phyloP scores from a whole-genome alignment of 176 grass and related monocot species.

The Cenchrus fungigraminus region DNA sequence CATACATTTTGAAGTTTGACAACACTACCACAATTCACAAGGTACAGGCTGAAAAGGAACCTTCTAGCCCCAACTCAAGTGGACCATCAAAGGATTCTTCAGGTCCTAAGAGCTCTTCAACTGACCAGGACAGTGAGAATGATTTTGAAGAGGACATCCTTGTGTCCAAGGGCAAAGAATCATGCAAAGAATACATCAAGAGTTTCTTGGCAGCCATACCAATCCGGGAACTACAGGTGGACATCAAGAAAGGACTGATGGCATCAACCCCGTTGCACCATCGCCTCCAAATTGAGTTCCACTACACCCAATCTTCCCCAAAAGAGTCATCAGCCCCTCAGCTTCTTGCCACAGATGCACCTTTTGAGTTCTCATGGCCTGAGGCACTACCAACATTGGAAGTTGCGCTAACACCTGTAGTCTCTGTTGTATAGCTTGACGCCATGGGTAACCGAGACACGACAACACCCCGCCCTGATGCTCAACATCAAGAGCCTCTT shows the following conservation, averaged over 20 bases:
- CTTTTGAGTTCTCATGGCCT: conserved; percentile 59
- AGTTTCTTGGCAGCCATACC: conserved; percentile 86
- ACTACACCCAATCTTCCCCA: conserved; percentile 52
- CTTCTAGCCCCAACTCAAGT: conserved; percentile 50
- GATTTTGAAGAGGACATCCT: conserved; percentile 36
- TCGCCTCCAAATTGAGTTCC: conserved; percentile 90
- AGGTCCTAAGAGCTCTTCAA: conserved; percentile 32
- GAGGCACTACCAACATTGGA: conserved; percentile 30
- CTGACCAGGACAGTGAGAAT: conserved; percentile 34
- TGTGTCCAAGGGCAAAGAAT: conserved; percentile 57
- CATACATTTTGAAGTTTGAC: conserved; percentile 86
- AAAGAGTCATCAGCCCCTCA: conserved; percentile 26
- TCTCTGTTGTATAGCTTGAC: conserved; percentile 44
- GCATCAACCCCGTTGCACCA: conserved; percentile 59
- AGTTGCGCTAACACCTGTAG: conserved; percentile 19
- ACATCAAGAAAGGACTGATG: conserved; percentile 62
- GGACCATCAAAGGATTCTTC: conserved; percentile 52
- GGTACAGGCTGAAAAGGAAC: conserved; percentile 41
- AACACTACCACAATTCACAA: conserved; percentile 33
- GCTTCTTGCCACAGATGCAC: conserved; percentile 7
- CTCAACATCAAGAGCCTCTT: conserved; percentile 21
- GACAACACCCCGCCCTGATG: background rate
- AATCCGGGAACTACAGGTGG: conserved; percentile 69
- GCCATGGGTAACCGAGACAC: background rate
- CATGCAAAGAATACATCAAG: conserved; percentile 91